Conservation (phyloP, 306 rosid species). For the Ormosia emarginata region DNA sequence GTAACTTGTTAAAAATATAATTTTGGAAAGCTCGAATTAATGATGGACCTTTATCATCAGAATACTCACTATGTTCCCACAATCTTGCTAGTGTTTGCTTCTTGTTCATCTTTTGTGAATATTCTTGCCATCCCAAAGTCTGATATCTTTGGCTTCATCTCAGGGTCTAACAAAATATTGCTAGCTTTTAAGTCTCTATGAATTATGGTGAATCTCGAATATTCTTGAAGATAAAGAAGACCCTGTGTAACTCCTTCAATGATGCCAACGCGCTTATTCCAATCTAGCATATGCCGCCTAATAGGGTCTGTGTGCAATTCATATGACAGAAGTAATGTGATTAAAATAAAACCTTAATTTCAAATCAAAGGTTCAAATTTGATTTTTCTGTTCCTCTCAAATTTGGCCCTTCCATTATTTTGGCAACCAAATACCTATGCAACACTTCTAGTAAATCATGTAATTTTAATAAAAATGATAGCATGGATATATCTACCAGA, state of each 20-base stretch:
- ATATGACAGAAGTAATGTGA: not conserved
- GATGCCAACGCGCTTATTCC: constrained; percentile 26
- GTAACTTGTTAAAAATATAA: not conserved
- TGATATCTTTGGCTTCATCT: constrained; percentile 49
- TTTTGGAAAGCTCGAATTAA: not conserved
- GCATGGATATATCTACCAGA: too few species aligned
- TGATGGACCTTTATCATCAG: not conserved
- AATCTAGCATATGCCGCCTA: not conserved
- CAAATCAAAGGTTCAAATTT: not conserved
- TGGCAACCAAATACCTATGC: too few species aligned
- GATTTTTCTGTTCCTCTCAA: not conserved
- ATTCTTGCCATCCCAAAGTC: constrained; percentile 61
- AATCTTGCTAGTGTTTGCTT: constrained; percentile 34
- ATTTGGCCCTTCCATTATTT: not conserved
- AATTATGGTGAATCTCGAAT: constrained; percentile 31
- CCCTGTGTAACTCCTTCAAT: constrained; percentile 43
- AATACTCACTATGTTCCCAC: constrained; percentile 46
- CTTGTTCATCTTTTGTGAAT: constrained; percentile 25
- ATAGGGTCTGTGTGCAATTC: constrained; percentile 17
- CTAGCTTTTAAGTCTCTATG: constrained; percentile 37
- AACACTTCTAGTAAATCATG: too few species aligned
- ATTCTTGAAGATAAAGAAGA: constrained; percentile 46
- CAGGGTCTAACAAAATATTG: constrained; percentile 28
- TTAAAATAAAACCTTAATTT: too few species aligned
- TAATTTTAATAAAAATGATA: too few species aligned